Conservation (phyloP, 495 filamentous ascomycete species). For the Terfezia claveryi region DNA sequence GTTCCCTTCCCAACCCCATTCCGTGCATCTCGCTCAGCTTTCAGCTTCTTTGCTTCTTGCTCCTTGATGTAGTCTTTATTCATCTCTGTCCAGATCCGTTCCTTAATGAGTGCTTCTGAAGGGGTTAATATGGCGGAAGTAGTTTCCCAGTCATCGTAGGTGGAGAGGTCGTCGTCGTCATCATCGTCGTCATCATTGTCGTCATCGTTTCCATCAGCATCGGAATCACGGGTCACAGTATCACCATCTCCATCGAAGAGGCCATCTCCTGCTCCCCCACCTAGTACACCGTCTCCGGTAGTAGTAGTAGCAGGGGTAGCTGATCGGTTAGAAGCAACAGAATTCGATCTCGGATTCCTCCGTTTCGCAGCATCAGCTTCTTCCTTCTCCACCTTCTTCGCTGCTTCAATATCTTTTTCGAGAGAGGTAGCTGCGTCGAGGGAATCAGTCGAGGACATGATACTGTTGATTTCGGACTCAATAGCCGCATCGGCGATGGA, state of each 20-base stretch:
- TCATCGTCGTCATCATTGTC: neutral
- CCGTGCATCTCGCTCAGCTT: conserved; percentile 37
- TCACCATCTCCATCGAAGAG: no score
- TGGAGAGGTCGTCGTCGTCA: neutral
- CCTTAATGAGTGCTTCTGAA: conserved; percentile 53
- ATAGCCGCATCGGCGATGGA: conserved; percentile 17
- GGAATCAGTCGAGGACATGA: conserved; percentile 9
- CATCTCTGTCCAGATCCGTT: conserved; percentile 76
- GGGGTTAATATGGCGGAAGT: conserved; percentile 46
- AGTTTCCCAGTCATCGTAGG: conserved; percentile 59
- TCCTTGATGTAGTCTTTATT: conserved; percentile 77
- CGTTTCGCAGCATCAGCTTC: neutral
- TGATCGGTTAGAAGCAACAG: conserved; percentile 4
- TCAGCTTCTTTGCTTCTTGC: conserved; percentile 53
- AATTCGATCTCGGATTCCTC: neutral
- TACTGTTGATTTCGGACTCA: conserved; percentile 11
- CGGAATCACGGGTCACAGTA: no score
- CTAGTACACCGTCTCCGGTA: neutral
- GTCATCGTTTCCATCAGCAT: neutral
- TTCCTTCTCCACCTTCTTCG: conserved; percentile 8
- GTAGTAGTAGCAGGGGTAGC: neutral
- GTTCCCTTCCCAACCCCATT: conserved; percentile 28
- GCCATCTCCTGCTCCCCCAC: neutral
- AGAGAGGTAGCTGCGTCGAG: conserved; percentile 1
- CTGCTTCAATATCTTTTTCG: neutral